Conservation (phyloP, 257 asterid genomes). For the Cruciata laevipes region DNA sequence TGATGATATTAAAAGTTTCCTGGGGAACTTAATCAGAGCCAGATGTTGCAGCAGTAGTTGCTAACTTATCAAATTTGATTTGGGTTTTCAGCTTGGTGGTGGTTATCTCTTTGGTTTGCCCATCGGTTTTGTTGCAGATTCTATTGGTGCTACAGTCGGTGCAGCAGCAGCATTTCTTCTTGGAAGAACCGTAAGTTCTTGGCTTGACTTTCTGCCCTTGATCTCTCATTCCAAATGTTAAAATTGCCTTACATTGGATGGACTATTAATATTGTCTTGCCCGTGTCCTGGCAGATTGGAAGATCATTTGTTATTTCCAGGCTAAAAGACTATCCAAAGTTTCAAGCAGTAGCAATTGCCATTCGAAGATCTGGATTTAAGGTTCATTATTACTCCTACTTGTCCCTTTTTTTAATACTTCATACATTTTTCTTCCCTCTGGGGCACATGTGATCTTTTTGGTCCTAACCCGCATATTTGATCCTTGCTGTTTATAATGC, state of each 20-base stretch:
- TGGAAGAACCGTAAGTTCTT: conserved; percentile 79
- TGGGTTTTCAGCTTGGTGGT: conserved; percentile 81
- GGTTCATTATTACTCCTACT: conserved; percentile 31
- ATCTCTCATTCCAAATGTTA: neutral
- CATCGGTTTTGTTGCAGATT: conserved; percentile 89
- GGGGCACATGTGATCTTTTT: neutral
- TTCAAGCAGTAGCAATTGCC: conserved; percentile 86
- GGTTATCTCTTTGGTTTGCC: conserved; percentile 99
- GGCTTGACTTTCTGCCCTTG: neutral
- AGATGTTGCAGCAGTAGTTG: neutral
- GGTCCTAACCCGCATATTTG: neutral
- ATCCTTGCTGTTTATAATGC: neutral
- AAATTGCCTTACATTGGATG: neutral
- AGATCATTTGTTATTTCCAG: conserved; percentile 88
- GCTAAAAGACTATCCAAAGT: conserved; percentile 85
- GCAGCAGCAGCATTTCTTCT: conserved; percentile 94
- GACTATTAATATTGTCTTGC: conserved; percentile 5
- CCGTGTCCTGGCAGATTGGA: conserved; percentile 53
- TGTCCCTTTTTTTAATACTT: neutral
- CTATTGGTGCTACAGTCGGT: conserved; percentile 90
- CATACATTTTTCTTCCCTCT: neutral
- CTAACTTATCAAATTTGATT: conserved; percentile 3
- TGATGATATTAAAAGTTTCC: neutral
- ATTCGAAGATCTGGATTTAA: conserved; percentile 80
- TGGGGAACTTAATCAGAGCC: neutral